These are phyloP conservation scores for Takakia lepidozioides DNA, from an alignment of 225 moss, liverwort and hornwort genomes.

Conservation along the genomic window DNA sequence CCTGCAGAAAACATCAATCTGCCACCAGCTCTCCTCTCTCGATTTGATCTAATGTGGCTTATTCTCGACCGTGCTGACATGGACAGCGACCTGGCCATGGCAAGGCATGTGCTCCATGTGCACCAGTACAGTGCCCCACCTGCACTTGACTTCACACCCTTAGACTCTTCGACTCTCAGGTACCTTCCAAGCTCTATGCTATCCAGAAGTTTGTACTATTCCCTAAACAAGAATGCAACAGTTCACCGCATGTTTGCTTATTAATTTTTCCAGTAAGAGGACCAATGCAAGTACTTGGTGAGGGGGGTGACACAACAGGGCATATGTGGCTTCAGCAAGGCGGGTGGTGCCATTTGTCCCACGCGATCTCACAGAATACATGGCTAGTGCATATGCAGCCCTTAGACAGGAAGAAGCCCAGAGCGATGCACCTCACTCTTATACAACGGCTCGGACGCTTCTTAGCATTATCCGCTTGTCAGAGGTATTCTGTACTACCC, in stretches of 20 bases:
- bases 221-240: too few relatives aligned
- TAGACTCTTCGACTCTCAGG: conserved; percentile 83
- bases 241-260: too few relatives aligned
- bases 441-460: conserved; percentile 89
- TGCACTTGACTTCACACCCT: conserved; percentile 67
- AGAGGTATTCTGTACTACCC: too few relatives aligned
- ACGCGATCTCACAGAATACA: conserved; percentile 80
- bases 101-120: conserved; percentile 89
- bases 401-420: conserved; percentile 89
- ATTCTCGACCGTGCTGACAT: conserved; percentile 97
- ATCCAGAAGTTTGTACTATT: too few relatives aligned
- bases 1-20: conserved; percentile 96
- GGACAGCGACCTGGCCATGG: conserved; percentile 94
- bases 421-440: conserved; percentile 94
- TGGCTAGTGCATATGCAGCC: conserved; percentile 86
- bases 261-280: too few relatives aligned
- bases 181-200: too few relatives aligned
- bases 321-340: conserved; percentile 86
- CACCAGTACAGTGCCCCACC: conserved; percentile 89
- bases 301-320: too few relatives aligned
- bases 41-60: conserved; percentile 98
- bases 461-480: conserved; percentile 89
- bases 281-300: too few relatives aligned
- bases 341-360: conserved; percentile 70
- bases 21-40: conserved; percentile 90